Evolutionary conservation across 31 red algal genomes (phyloP).

Genomic region (Asparagopsis taxiformis): DNA sequence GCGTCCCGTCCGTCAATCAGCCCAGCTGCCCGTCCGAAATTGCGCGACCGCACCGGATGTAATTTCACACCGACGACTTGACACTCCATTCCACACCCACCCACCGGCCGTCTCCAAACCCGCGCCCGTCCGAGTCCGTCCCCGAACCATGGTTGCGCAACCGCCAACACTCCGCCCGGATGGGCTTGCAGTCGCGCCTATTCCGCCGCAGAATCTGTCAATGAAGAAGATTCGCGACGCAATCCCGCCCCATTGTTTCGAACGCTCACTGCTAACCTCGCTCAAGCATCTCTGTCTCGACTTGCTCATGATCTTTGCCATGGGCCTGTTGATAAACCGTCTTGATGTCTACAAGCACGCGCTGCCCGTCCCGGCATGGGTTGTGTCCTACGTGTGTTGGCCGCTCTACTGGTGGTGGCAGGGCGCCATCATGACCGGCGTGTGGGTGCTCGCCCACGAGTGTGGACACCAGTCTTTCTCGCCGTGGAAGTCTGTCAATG

Average conservation of each 20-base stretch:
- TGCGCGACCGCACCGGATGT: too few species aligned
- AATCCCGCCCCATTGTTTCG: conserved; percentile 85
- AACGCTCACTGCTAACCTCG: conserved; percentile 67
- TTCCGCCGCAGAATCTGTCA: conserved; percentile 59
- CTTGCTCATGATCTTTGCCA: conserved; percentile 57
- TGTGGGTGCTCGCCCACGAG: conserved; percentile 97
- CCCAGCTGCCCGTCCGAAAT: too few species aligned
- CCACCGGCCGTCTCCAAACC: too few species aligned
- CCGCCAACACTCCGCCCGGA: conserved; percentile 18
- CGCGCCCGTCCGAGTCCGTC: too few species aligned
- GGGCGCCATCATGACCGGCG: conserved; percentile 92
- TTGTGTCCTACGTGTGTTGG: conserved; percentile 50
- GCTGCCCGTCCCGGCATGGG: conserved; percentile 18
- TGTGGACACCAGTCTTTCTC: conserved; percentile 96
- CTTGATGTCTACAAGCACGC: conserved; percentile 27
- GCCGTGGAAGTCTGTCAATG: conserved; percentile 67
- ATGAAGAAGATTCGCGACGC: conserved; percentile 68
- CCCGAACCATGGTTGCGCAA: conserved; percentile 65
- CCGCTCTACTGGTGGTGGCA: conserved; percentile 85
- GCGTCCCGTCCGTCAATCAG: too few species aligned
- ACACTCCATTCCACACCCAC: too few species aligned
- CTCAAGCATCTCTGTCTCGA: conserved; percentile 51
- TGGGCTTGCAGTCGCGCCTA: conserved; percentile 24
- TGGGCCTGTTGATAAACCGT: conserved; percentile 47
- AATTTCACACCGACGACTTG: too few species aligned